Evolutionary conservation across 2,329 filamentous ascomycete species (phyloP).

Genomic region (Purpureocillium lavendulum): DNA sequence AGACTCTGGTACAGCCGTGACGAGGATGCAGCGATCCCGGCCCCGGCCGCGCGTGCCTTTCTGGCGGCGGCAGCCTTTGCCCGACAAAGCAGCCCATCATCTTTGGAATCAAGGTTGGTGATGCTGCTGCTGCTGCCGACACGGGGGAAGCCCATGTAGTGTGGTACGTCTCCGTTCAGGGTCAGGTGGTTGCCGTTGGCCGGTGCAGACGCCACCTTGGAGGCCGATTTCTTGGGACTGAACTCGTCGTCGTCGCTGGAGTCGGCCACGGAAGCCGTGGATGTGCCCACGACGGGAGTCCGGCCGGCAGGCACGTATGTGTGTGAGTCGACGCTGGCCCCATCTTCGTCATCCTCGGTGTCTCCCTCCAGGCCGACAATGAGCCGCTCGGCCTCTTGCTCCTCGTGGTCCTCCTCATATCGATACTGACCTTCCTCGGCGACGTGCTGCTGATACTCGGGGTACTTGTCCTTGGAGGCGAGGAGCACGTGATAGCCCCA

Average conservation of each 20-base stretch:
- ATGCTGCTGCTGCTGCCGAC: slow-evolving; percentile 26
- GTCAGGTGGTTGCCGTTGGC: slow-evolving; percentile 18
- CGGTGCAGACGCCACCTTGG: slow-evolving; percentile 13
- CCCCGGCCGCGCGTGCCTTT: slow-evolving; percentile 14
- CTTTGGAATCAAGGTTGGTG: slow-evolving; percentile 18
- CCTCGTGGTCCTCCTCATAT: slow-evolving; percentile 33
- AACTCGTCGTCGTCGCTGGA: slow-evolving; percentile 41
- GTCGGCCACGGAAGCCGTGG: slow-evolving; percentile 38
- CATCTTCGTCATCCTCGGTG: slow-evolving; percentile 28
- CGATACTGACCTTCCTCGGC: slow-evolving; percentile 52
- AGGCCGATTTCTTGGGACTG: slow-evolving; percentile 20
- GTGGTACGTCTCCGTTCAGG: slow-evolving; percentile 27
- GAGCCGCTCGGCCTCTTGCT: slow-evolving; percentile 35
- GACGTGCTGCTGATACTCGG: slow-evolving; percentile 50
- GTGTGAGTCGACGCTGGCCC: slow-evolving; percentile 32
- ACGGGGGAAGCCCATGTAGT: slow-evolving; percentile 56
- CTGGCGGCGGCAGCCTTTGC: slow-evolving; percentile 22
- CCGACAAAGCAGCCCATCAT: slow-evolving; percentile 29
- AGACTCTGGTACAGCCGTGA: slow-evolving; percentile 25
- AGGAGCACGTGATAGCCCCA: slow-evolving; percentile 95
- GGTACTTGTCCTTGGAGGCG: slow-evolving; percentile 71
- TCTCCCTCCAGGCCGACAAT: slow-evolving; percentile 29
- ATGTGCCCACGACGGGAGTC: slow-evolving; percentile 44
- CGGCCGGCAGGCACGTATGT: slow-evolving; percentile 46
- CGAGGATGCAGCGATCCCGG: slow-evolving; percentile 13